Percentiles rank a stretch among this genome's conserved stretches.
Conservation (phyloP, 2,329 filamentous ascomycete species). For the Penicillium oxalicum region DNA sequence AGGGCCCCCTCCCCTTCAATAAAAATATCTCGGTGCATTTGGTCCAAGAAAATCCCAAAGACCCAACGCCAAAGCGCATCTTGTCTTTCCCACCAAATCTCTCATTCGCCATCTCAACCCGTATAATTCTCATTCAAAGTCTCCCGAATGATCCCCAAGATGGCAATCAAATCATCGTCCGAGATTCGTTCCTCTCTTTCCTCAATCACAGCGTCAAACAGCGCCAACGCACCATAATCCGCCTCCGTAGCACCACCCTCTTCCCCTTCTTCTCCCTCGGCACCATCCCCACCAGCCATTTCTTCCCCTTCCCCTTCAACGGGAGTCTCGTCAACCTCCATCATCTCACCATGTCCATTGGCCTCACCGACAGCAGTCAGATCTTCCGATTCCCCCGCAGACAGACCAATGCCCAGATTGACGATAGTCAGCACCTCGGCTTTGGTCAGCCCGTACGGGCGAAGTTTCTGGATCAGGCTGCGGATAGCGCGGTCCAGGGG, state of each 20-base stretch:
- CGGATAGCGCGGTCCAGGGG: constrained; percentile 36
- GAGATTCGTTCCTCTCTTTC: constrained; percentile 38
- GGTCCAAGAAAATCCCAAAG: background rate
- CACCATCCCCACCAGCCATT: too few relatives aligned
- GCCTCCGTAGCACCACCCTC: constrained; percentile 22
- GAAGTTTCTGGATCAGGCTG: constrained; percentile 31
- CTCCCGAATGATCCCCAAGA: constrained; percentile 34
- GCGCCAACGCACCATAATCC: constrained; percentile 32
- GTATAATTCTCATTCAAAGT: constrained; percentile 22
- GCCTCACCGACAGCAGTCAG: constrained; percentile 2
- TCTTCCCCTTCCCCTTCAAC: background rate
- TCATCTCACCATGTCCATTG: constrained; percentile 19
- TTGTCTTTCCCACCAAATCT: too few relatives aligned
- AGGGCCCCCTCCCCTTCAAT: too few relatives aligned
- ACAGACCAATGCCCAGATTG: constrained; percentile 40
- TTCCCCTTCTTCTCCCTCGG: constrained; percentile 6
- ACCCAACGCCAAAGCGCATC: background rate
- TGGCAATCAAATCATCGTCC: constrained; percentile 32
- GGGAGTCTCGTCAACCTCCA: constrained; percentile 10
- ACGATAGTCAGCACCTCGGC: constrained; percentile 43
- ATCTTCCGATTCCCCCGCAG: constrained; percentile 5
- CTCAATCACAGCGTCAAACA: constrained; percentile 40
- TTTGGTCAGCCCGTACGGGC: constrained; percentile 41
- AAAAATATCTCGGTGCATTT: too few relatives aligned
- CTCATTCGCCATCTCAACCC: background rate